Conservation (phyloP, 179 eudicot genomes). For the Vitellaria paradoxa region DNA sequence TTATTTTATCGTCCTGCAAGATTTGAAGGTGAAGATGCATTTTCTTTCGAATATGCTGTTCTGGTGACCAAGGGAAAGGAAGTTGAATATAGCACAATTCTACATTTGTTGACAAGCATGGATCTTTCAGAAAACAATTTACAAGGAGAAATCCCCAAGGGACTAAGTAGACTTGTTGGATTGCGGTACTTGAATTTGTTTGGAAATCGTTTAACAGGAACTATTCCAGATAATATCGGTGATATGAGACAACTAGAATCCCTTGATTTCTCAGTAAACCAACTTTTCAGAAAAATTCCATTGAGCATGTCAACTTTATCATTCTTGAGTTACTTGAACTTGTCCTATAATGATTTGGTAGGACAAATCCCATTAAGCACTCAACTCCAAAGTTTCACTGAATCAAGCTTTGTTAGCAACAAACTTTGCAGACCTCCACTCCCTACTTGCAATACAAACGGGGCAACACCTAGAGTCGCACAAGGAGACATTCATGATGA, state of each 20-base stretch:
- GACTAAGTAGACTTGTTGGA: not conserved
- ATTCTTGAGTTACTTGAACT: too few species aligned
- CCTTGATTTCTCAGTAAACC: not conserved
- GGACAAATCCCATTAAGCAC: not conserved
- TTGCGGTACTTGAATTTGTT: not conserved
- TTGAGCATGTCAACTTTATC: not conserved
- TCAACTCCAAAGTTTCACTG: not conserved
- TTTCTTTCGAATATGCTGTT: not conserved
- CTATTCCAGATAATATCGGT: not conserved
- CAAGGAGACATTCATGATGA: not conserved
- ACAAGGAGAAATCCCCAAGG: too few species aligned
- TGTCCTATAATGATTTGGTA: not conserved
- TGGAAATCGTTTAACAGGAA: not conserved
- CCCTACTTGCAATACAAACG: not conserved
- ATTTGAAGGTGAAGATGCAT: too few species aligned
- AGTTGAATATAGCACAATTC: not conserved
- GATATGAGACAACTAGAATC: not conserved
- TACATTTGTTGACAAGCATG: not conserved
- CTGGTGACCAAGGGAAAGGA: not conserved
- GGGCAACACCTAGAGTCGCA: too few species aligned
- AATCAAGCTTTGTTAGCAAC: not conserved
- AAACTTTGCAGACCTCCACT: too few species aligned
- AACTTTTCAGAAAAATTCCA: not conserved
- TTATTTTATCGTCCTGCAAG: too few species aligned
- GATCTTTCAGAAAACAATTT: not conserved